Conservation (phyloP, 352 stramenopile genomes). For the Thalassiosira mediterranea region DNA sequence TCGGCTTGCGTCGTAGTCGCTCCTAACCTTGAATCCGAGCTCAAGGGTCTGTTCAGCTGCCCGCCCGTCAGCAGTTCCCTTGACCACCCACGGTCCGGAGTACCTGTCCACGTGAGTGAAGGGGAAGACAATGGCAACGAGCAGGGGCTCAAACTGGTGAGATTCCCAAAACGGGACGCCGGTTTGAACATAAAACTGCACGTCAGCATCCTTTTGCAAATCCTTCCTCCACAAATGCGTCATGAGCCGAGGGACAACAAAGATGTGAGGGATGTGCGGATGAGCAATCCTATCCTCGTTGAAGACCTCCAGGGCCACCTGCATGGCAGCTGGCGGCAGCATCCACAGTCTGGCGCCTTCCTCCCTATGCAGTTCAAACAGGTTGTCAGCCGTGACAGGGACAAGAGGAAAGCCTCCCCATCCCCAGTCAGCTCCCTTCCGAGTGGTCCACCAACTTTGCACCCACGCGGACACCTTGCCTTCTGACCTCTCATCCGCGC, state of each 20-base stretch:
- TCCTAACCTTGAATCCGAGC: background rate
- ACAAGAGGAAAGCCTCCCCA: background rate
- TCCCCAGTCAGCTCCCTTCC: background rate
- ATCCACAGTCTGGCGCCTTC: conserved; percentile 21
- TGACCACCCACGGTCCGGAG: conserved; percentile 9
- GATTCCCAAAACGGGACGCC: conserved; percentile 3
- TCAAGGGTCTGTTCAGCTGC: background rate
- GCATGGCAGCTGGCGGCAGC: conserved; percentile 25
- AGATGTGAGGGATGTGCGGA: conserved; percentile 15
- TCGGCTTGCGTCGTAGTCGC: background rate
- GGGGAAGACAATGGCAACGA: conserved; percentile 39
- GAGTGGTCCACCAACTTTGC: background rate
- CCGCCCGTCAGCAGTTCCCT: background rate
- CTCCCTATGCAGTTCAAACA: conserved; percentile 1
- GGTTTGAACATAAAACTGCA: conserved; percentile 9
- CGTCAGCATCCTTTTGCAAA: conserved; percentile 20
- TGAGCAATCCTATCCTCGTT: conserved; percentile 7
- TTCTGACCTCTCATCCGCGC: background rate
- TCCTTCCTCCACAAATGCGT: conserved; percentile 2
- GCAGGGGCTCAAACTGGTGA: conserved; percentile 33
- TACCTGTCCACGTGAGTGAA: conserved; percentile 9
- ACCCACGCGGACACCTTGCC: conserved; percentile 4
- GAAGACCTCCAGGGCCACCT: conserved; percentile 15
- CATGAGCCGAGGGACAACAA: conserved; percentile 9
- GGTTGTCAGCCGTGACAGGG: background rate